Conservation (phyloP, 768 basidiomycete species). For the Dacryopinax spathularia region DNA sequence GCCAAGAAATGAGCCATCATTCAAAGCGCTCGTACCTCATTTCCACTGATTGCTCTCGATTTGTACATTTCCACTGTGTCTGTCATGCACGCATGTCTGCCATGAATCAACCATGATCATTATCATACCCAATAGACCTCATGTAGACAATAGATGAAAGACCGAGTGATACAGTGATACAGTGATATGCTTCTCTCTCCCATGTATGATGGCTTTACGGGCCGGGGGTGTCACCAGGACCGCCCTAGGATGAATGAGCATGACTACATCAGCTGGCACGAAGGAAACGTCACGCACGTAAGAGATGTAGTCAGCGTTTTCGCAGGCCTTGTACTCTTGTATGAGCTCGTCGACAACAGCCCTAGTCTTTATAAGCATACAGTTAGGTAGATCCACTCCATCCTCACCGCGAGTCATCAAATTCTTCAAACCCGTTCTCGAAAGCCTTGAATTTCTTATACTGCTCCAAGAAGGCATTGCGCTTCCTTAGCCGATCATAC, state of each 20-base stretch:
- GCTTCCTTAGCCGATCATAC: slow-evolving; percentile 70
- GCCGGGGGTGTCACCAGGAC: not conserved
- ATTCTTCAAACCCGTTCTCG: slow-evolving; percentile 82
- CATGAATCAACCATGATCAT: not conserved
- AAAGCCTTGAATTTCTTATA: slow-evolving; percentile 98
- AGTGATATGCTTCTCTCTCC: too few species aligned
- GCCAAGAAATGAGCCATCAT: not conserved
- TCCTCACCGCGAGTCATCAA: slow-evolving; percentile 84
- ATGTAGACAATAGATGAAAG: not conserved
- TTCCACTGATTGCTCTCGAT: too few species aligned
- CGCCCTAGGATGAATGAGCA: not conserved
- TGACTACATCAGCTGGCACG: not conserved
- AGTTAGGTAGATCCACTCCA: not conserved
- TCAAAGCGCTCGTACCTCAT: too few species aligned
- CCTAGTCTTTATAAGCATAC: slow-evolving; percentile 25
- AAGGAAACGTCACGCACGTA: slow-evolving; percentile 38
- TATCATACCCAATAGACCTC: not conserved
- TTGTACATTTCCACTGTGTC: not conserved
- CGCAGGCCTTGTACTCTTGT: slow-evolving; percentile 92
- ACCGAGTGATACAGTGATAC: not conserved
- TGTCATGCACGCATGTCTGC: not conserved
- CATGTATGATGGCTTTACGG: not conserved
- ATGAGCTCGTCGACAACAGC: slow-evolving; percentile 75
- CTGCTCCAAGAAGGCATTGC: slow-evolving; percentile 91
- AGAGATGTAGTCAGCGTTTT: slow-evolving; percentile 86